Percentiles rank a stretch among this genome's conserved stretches.
These are phyloP conservation scores for Arachnomyces sp. DNA, from an alignment of 2,329 filamentous ascomycete genomes.

Conservation along the genomic window DNA sequence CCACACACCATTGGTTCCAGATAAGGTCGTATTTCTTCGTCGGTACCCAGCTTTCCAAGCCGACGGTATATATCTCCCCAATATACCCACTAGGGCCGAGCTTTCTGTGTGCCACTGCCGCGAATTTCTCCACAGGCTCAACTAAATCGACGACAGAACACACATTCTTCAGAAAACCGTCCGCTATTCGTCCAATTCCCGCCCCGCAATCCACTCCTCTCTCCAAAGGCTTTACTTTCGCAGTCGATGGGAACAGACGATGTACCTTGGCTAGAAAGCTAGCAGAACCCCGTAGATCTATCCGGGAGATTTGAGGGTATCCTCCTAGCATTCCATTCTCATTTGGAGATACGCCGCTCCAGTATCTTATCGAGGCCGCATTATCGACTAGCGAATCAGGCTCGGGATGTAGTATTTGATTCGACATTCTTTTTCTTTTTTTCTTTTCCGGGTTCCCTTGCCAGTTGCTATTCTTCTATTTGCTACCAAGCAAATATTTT, in stretches of 20 bases:
- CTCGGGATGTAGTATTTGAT: neutral
- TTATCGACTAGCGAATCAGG: constrained; percentile 29
- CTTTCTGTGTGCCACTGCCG: constrained; percentile 46
- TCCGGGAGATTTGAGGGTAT: constrained; percentile 59
- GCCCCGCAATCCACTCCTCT: constrained; percentile 55
- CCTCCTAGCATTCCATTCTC: constrained; percentile 74
- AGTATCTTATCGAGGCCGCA: constrained; percentile 31
- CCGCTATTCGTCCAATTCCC: constrained; percentile 75
- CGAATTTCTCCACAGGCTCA: constrained; percentile 79
- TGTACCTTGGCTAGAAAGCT: constrained; percentile 63
- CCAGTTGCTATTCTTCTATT: no score
- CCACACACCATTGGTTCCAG: constrained; percentile 87
- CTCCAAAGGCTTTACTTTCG: constrained; percentile 1
- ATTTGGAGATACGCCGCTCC: constrained; percentile 31
- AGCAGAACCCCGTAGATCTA: constrained; percentile 63
- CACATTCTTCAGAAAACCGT: constrained; percentile 64
- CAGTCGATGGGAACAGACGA: constrained; percentile 18
- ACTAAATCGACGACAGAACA: constrained; percentile 71
- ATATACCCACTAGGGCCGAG: constrained; percentile 40
- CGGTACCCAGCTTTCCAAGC: constrained; percentile 64
- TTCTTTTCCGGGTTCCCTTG: no score
- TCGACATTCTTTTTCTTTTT: no score
- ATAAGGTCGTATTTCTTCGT: constrained; percentile 63
- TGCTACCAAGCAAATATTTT: no score
- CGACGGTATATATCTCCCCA: constrained; percentile 62